Evolutionary conservation across 1,284 basidiomycete genomes (phyloP).

Genomic region (Boletus smithii): DNA sequence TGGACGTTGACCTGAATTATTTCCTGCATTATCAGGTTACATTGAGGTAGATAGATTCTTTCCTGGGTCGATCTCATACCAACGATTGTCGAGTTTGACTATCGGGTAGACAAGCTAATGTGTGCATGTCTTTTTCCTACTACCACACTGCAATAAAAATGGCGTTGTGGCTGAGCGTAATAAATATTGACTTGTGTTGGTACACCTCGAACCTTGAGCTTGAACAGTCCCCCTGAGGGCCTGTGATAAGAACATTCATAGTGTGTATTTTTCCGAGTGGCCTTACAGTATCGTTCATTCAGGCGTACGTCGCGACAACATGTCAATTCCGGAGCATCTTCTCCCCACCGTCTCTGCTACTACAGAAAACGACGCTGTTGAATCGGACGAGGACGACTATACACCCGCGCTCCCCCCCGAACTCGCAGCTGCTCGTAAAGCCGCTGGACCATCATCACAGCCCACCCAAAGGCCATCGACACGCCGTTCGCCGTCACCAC

Average conservation of each 20-base stretch:
- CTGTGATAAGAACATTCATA: too few relatives aligned
- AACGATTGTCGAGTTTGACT: too few relatives aligned
- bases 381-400: conserved; percentile 60
- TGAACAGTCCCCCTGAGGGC: too few relatives aligned
- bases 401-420: conserved; percentile 65
- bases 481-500: conserved; percentile 27
- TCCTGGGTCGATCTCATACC: too few relatives aligned
- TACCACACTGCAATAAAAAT: too few relatives aligned
- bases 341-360: conserved; percentile 12
- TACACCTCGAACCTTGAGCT: neutral
- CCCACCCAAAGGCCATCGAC: conserved; percentile 22
- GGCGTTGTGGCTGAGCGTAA: neutral
- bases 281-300: too few relatives aligned
- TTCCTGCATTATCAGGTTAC: conserved; percentile 16
- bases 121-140: too few relatives aligned
- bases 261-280: too few relatives aligned
- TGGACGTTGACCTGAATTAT: conserved; percentile 24
- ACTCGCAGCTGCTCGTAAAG: conserved; percentile 39
- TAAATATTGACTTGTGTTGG: conserved; percentile 6
- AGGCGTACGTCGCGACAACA: too few relatives aligned
- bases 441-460: conserved; percentile 9
- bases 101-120: too few relatives aligned
- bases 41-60: conserved; percentile 8
- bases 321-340: conserved; percentile 36
- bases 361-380: conserved; percentile 42